Base-by-base conservation (phyloP, 805 yeast species). In the Candida odintsovae region DNA sequence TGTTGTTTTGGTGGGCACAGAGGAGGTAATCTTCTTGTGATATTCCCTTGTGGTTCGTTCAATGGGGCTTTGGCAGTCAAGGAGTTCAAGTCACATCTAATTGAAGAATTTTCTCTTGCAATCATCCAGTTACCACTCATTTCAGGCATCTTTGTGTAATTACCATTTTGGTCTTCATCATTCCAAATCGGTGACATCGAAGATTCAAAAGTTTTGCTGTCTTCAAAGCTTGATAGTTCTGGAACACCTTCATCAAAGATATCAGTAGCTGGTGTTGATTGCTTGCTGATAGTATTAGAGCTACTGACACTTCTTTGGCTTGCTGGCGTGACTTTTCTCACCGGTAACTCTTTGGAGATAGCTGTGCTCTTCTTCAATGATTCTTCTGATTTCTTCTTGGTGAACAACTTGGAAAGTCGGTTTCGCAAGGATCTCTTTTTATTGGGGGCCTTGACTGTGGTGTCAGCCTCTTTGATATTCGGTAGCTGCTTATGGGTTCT, bases 401-500 rank as follows among this genome's bases (percentile, higher is more conserved):
- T 3, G 55, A 57, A 38, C 57, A 50, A 15, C 47, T 56, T 10
- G 53, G 61, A 13, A 59, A 59, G 47, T 39, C 67, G 54, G 38
- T 55, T 56, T 23, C 49, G 53, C 23, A 54, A 26, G 12, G 49
- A 50, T 16, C 47, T 28, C 20, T 43, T 51, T 40, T 43, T 51
- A 45, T 48, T 48, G 20, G 46, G 42, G 15, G 42, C n/a, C n/a
- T 44, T 44, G 15, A 44, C 26, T 3, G 41, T 22, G 6, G 35
- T 22, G 6, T 44, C 39, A 10, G 41, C 42, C 12, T 47, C 46
- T 12, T 38, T 41, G 13, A 51, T 48, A 38, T 45, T 45, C 21
- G 58, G 56, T 20, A 52, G 26, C 10, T 61, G 55, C 21, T 57
- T 57, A 33, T 55, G 52, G 21, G 48, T 44, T 22, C 46, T 45